Evolutionary conservation across 208 protist species (phyloP).

Genomic region (Trypanosoma brucei): DNA sequence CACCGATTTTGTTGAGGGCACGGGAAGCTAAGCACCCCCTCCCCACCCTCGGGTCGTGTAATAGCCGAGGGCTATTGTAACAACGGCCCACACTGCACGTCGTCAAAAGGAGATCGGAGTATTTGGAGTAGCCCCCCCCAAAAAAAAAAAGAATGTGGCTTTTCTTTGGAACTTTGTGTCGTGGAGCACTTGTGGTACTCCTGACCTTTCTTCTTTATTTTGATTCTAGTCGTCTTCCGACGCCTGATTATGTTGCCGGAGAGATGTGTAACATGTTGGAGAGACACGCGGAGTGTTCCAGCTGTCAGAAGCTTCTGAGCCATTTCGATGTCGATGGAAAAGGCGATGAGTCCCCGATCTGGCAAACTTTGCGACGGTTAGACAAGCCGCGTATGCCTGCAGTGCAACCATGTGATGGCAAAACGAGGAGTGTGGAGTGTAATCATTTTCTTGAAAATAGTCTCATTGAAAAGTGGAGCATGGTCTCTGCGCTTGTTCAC

Average conservation of each 20-base stretch:
- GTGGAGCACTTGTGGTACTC: neutral
- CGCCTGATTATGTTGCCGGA: conserved; percentile 5
- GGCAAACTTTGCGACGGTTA: neutral
- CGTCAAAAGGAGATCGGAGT: no score
- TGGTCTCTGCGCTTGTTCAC: neutral
- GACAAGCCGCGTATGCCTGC: neutral
- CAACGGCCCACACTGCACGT: no score
- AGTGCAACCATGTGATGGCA: neutral
- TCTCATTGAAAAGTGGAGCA: neutral
- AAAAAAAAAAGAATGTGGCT: neutral
- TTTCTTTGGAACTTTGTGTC: neutral
- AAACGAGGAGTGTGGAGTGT: neutral
- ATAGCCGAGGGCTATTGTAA: no score
- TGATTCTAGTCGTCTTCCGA: neutral
- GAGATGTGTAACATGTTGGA: conserved; percentile 7
- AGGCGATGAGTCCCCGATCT: neutral
- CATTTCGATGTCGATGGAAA: neutral
- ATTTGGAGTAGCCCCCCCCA: no score
- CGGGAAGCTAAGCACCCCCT: no score
- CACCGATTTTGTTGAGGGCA: no score
- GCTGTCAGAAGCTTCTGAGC: neutral
- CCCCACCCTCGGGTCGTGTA: no score
- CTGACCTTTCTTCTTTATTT: neutral
- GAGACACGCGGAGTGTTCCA: neutral
- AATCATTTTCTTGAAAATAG: neutral